A percentile compares a stretch with the other conserved stretches of the same genome.
Evolutionary conservation across 306 rosid species (phyloP).

Genomic region (Crotalaria pallida): DNA sequence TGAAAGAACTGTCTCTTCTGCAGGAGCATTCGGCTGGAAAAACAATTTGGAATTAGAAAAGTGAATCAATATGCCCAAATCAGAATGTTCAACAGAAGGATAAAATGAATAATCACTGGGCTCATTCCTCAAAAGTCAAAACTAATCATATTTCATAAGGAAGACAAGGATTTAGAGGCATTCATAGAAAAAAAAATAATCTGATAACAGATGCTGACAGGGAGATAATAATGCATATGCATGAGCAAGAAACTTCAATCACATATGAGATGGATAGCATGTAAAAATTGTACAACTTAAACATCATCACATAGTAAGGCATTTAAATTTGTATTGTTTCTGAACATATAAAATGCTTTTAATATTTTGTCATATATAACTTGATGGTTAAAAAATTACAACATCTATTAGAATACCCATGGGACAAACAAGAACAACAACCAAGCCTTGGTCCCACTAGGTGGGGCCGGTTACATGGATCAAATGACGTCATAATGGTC

Average conservation of each 20-base stretch:
- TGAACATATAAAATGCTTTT: not conserved
- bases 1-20: slow-evolving; percentile 98
- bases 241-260: slow-evolving; percentile 6
- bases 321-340: not conserved
- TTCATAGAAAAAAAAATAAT: not conserved
- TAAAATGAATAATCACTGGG: not conserved
- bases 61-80: slow-evolving; percentile 14
- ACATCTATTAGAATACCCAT: not conserved
- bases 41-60: slow-evolving; percentile 20
- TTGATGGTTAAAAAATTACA: not conserved
- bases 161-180: not conserved
- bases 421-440: too few relatives aligned
- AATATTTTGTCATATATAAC: not conserved
- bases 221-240: not conserved
- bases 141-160: not conserved
- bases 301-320: not conserved
- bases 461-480: too few relatives aligned
- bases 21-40: slow-evolving; percentile 74
- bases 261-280: slow-evolving; percentile 4
- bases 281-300: not conserved
- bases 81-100: not conserved
- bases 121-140: not conserved
- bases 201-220: not conserved
- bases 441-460: too few relatives aligned
- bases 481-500: too few relatives aligned